Evolutionary conservation across 805 yeast species (phyloP), one percentile per base, ranked within the genome.

Genomic region (Suhomyces pyralidae): DNA sequence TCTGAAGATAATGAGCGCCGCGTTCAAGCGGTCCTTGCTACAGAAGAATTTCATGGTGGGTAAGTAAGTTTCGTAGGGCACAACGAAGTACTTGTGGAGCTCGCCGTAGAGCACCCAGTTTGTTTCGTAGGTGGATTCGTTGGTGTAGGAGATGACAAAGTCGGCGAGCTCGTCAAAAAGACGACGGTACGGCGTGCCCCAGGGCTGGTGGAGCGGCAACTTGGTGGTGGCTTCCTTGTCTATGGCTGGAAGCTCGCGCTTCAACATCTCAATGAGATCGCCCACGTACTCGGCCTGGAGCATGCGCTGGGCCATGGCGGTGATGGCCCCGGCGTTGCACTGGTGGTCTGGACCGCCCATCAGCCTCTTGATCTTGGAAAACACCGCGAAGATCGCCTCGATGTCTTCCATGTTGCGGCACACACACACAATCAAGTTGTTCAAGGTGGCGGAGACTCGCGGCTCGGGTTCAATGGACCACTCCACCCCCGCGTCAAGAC

Each of bases 61-160:
- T 24, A 81, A 71, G 61, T 84, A 86, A 3, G 80, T 69, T 5
- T 83, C 84, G 57, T 69, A 79, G 0, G 91, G 88, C 1, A 86
- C 73, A 30, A 69, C 60, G 62, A 86, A 85, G 49, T 80, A 77
- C 57, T 77, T 71, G 59, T 81, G 80, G 45, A 87, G 60, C 50
- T 79, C 81, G 3, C 81, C 82, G 57, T 83, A 86, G 5, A 86
- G 67, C 6, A 76, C 76, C 86, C 82, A 78, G 56, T 86, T 85
- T 0, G 83, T 79, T 52, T 77, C 79, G 20, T 55, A 55, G 0
- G 74, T 62, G 3, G 55, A 48, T 46, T 75, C 77, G 26, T 61
- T 60, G 6, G 55, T 60, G 56, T 67, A 70, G 0, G 61, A 54
- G 19, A 67, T 58, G 5, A 69, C 74, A 59, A 67, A 73, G 3